Evolutionary conservation across 2,329 filamentous ascomycete genomes (phyloP).

Genomic region (Corynespora cassiicola): DNA sequence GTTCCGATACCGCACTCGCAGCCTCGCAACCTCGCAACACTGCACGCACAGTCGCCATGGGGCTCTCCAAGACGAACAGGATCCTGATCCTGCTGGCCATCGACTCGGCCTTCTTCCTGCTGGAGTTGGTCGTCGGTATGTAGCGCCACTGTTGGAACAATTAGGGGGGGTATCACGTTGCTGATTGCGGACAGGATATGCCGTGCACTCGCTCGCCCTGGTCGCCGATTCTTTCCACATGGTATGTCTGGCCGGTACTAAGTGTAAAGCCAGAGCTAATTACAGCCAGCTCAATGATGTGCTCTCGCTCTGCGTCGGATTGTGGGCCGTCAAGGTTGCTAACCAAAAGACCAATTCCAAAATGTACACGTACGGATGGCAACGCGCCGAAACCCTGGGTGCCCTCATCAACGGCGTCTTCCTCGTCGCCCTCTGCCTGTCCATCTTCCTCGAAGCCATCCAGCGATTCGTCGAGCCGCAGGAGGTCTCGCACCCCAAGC

Average conservation of each 20-base stretch:
- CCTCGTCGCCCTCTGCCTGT: constrained; percentile 92
- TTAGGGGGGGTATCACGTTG: neutral
- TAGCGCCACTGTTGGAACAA: constrained; percentile 12
- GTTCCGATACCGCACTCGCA: constrained; percentile 13
- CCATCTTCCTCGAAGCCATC: constrained; percentile 94
- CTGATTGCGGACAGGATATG: constrained; percentile 63
- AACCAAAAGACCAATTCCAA: constrained; percentile 81
- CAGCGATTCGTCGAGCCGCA: constrained; percentile 92
- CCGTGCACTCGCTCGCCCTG: constrained; percentile 88
- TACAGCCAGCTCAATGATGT: constrained; percentile 85
- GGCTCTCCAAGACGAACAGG: constrained; percentile 88
- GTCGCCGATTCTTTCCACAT: constrained; percentile 99
- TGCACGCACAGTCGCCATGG: constrained; percentile 70
- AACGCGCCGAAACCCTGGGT: constrained; percentile 94
- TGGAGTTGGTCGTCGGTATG: constrained; percentile 79
- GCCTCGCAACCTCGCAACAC: constrained; percentile 19
- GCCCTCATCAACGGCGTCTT: constrained; percentile 98
- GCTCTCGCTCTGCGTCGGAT: constrained; percentile 86
- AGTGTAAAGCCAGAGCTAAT: constrained; percentile 10
- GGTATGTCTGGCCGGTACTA: constrained; percentile 59
- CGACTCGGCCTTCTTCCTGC: constrained; percentile 85
- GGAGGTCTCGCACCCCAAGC: constrained; percentile 80
- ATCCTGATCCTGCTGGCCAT: constrained; percentile 93
- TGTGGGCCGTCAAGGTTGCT: constrained; percentile 94
- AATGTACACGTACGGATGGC: constrained; percentile 96